phyloP scores from a whole-genome alignment of 208 protist genomes.

The Wallacemonas sp. region DNA sequence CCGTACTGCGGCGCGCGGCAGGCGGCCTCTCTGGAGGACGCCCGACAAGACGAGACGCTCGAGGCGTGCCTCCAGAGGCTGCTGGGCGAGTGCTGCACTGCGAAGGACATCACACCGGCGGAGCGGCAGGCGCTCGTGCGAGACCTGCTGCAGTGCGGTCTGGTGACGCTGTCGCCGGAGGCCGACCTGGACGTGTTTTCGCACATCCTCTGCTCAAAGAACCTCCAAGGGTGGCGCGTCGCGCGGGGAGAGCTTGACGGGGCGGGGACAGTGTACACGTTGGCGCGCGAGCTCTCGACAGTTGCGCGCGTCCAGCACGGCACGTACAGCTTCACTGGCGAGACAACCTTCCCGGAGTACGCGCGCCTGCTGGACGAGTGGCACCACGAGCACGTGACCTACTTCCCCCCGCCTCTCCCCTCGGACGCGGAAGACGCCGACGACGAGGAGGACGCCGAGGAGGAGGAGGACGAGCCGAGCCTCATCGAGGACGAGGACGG shows the following conservation, averaged over 20 bases:
- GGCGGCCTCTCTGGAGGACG: no score
- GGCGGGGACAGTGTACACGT: not conserved
- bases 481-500: conserved; percentile 27
- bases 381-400: conserved; percentile 45
- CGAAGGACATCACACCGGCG: not conserved
- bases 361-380: conserved; percentile 41
- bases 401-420: conserved; percentile 54
- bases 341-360: conserved; percentile 74
- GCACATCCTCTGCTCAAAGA: not conserved
- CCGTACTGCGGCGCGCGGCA: no score
- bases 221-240: conserved; percentile 5
- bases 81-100: not conserved
- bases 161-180: not conserved
- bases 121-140: not conserved
- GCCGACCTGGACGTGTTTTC: not conserved
- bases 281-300: conserved; percentile 29
- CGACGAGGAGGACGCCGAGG: conserved; percentile 51
- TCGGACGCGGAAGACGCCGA: conserved; percentile 53
- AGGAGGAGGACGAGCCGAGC: conserved; percentile 55
- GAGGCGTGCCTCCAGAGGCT: not conserved
- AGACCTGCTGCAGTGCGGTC: conserved; percentile 2
- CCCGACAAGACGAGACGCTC: not conserved
- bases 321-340: conserved; percentile 54
- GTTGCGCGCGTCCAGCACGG: conserved; percentile 47
- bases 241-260: not conserved